phyloP scores from a whole-genome alignment of 306 rosid species.

The Castanospermum australe region DNA sequence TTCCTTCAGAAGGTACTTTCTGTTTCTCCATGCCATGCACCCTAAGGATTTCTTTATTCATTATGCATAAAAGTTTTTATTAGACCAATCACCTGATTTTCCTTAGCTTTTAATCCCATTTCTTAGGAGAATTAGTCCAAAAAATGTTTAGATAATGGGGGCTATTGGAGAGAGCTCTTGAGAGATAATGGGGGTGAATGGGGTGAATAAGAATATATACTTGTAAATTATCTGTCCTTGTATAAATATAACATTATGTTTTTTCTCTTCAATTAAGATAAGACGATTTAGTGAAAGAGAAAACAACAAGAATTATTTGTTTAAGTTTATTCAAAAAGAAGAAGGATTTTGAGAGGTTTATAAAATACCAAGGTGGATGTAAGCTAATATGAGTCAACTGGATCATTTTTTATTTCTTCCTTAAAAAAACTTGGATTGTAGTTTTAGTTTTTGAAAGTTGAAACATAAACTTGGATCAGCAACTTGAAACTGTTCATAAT shows the following conservation, averaged over 20 bases:
- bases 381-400: background rate
- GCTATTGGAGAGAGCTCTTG: too few relatives aligned
- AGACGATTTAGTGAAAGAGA: background rate
- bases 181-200: background rate
- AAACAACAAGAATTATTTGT: background rate
- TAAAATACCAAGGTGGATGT: background rate
- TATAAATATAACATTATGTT: background rate
- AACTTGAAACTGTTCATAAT: too few relatives aligned
- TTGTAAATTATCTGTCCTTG: background rate
- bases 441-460: too few relatives aligned
- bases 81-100: too few relatives aligned
- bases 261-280: background rate
- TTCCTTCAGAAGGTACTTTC: slow-evolving; percentile 44
- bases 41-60: background rate
- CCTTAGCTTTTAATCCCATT: too few relatives aligned
- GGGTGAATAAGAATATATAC: background rate
- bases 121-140: too few relatives aligned
- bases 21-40: background rate
- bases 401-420: background rate
- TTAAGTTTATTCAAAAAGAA: background rate
- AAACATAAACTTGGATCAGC: too few relatives aligned
- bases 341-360: background rate
- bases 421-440: too few relatives aligned
- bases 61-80: too few relatives aligned
- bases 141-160: too few relatives aligned